Conservation (phyloP, 768 basidiomycete species). For the Lyophyllum shimeji region DNA sequence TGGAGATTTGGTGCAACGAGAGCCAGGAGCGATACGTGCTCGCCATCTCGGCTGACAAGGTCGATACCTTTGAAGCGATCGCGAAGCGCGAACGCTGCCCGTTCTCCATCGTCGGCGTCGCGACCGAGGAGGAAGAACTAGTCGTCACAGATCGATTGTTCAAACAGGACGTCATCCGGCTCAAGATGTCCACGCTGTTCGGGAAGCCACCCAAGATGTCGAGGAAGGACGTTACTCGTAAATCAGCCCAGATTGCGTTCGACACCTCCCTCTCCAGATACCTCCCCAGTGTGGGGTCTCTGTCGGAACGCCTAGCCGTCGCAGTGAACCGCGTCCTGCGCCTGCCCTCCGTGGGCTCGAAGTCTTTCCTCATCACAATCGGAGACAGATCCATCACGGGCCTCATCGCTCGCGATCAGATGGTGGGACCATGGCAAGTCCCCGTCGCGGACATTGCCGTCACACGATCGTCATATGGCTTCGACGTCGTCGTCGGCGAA, state of each 20-base stretch:
- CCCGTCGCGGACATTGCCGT: conserved; percentile 97
- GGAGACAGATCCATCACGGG: conserved; percentile 95
- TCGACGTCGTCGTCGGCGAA: conserved; percentile 80
- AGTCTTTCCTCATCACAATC: conserved; percentile 98
- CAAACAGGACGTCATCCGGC: conserved; percentile 74
- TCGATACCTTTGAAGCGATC: conserved; percentile 67
- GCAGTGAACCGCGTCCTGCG: conserved; percentile 83
- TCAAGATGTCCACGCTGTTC: conserved; percentile 94
- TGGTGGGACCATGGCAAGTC: conserved; percentile 99
- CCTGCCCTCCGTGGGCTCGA: conserved; percentile 91
- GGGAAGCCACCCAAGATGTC: conserved; percentile 95
- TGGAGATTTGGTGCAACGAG: conserved; percentile 99
- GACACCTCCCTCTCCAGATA: conserved; percentile 71
- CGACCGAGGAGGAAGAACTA: conserved; percentile 79
- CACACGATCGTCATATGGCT: conserved; percentile 93
- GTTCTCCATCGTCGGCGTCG: conserved; percentile 87
- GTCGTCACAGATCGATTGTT: conserved; percentile 88
- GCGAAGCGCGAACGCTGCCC: conserved; percentile 91
- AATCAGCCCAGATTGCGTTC: conserved; percentile 47
- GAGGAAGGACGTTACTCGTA: conserved; percentile 58
- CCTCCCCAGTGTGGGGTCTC: conserved; percentile 42
- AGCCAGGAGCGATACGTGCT: conserved; percentile 97
- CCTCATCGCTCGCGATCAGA: conserved; percentile 93
- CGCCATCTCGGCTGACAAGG: conserved; percentile 70
- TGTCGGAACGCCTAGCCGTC: conserved; percentile 51